Percentiles rank a stretch among this genome's conserved stretches.
Conservation (phyloP, 352 stramenopile genomes). For the Globisporangium megalacanthum region DNA sequence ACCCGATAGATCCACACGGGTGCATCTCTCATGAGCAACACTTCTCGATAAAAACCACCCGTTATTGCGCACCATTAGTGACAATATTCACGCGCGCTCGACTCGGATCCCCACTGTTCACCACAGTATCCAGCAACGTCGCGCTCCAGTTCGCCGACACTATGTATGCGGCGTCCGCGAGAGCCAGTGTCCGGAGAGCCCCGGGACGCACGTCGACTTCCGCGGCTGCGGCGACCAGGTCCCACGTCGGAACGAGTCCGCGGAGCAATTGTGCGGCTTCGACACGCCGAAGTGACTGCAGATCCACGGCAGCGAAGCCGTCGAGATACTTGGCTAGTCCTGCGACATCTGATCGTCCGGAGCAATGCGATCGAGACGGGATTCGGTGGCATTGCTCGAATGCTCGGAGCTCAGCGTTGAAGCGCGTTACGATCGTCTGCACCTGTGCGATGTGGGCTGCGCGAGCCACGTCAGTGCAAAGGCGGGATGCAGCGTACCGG, state of each 20-base stretch:
- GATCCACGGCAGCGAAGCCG: slow-evolving; percentile 34
- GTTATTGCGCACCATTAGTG: slow-evolving; percentile 40
- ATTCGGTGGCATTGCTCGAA: slow-evolving; percentile 4
- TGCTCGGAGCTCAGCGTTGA: slow-evolving; percentile 19
- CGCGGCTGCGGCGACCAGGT: slow-evolving; percentile 10
- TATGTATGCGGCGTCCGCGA: slow-evolving; percentile 23
- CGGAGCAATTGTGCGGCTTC: slow-evolving; percentile 20
- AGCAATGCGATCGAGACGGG: background rate
- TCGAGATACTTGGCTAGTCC: slow-evolving; percentile 38
- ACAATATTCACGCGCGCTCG: slow-evolving; percentile 24
- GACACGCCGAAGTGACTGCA: slow-evolving; percentile 47
- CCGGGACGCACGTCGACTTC: slow-evolving; percentile 24
- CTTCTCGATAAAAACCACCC: background rate
- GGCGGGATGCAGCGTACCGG: slow-evolving; percentile 14
- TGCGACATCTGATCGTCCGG: slow-evolving; percentile 21
- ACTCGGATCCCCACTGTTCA: slow-evolving; percentile 7
- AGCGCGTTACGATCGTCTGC: slow-evolving; percentile 30
- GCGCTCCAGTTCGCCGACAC: slow-evolving; percentile 68
- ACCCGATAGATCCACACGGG: too few relatives aligned
- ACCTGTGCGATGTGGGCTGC: slow-evolving; percentile 16
- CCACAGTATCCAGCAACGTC: slow-evolving; percentile 28
- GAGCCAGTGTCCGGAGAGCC: slow-evolving; percentile 25
- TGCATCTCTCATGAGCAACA: background rate
- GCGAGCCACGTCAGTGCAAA: background rate
- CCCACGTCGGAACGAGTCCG: slow-evolving; percentile 21